Conservation (phyloP, 441 rosid genomes). For the Croton laevigatus region DNA sequence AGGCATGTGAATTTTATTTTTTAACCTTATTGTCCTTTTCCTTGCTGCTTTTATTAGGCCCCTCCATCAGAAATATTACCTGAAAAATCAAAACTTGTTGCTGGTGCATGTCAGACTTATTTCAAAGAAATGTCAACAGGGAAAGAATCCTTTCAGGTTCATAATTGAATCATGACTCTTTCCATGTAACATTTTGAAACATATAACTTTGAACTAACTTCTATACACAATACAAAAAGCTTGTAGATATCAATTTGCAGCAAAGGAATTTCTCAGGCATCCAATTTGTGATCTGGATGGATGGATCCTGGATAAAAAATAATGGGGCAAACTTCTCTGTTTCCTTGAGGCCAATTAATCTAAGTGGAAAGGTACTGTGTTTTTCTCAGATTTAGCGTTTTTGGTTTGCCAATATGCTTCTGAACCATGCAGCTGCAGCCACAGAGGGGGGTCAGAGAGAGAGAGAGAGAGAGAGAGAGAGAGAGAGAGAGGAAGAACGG, state of each 20-base stretch:
- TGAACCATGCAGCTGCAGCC: background rate
- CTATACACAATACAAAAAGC: slow-evolving; percentile 24
- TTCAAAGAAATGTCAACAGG: slow-evolving; percentile 39
- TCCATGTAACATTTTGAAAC: background rate
- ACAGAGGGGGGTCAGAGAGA: background rate
- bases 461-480: too few species aligned
- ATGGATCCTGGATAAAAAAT: slow-evolving; percentile 58
- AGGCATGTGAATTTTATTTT: slow-evolving; percentile 2
- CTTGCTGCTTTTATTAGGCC: slow-evolving; percentile 32
- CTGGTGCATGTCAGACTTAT: slow-evolving; percentile 63
- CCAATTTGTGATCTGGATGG: slow-evolving; percentile 62
- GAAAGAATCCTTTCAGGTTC: slow-evolving; percentile 57
- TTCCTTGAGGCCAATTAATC: slow-evolving; percentile 30
- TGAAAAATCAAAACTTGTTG: slow-evolving; percentile 51
- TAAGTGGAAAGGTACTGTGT: slow-evolving; percentile 39
- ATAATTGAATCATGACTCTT: background rate
- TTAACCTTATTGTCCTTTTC: slow-evolving; percentile 3
- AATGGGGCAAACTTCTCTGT: slow-evolving; percentile 52
- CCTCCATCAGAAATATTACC: slow-evolving; percentile 62
- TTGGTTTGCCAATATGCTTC: background rate
- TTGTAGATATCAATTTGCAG: slow-evolving; percentile 52
- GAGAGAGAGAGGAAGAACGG: background rate
- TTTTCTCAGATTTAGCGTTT: background rate
- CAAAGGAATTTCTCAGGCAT: slow-evolving; percentile 47
- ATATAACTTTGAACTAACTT: slow-evolving; percentile 6